Base-by-base conservation (phyloP, 768 basidiomycete species). In the Leccinum pellstonianum region DNA sequence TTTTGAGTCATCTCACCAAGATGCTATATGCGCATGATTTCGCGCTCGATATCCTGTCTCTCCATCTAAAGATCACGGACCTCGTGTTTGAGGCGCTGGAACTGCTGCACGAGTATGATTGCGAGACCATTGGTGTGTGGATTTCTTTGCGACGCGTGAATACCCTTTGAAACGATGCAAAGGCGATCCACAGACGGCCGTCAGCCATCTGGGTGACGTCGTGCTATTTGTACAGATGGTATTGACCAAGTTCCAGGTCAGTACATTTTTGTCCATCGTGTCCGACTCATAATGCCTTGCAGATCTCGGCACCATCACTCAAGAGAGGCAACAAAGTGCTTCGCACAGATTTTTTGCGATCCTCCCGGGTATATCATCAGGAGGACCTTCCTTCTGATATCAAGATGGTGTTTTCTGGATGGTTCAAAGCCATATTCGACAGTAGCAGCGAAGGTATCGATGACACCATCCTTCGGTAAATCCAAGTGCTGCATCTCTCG, bases 131-230 rank as follows among this genome's bases (percentile, higher is more conserved):
- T 33, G 91, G 91, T 88, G 69, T 25, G 86, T 77, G 57, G 38
- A 33, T 63, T 60, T 21, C 31, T 43, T 14, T 43, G 47, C 10
- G 29, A 47, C 17, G 15, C n/a, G 27, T 25, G 35, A 27, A 50
- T 52, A 41, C 9, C 50, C 38, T 41, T 31, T 54, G 37, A 41
- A 41, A 11, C 38, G 59, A 38, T 38, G 17, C 19, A 57, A 62
- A 93, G 91, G 91, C 51, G 91, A 93, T 72, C 91, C 91, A 17
- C 91, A 92, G 72, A 88, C 86, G 17, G 91, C 91, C 5, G 82
- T 92, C 41, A 85, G 82, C 60, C 87, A 90, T 70, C 76, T 92
- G 2, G 91, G 91, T 3, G 83, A 91, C 62, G 81, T 93, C n/a
- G 87, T 92, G 15, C 68, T 93, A 38, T 91, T 93, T 66, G 72